A percentile compares a stretch with the other conserved stretches of the same genome.
Conservation (phyloP, 805 yeast species). For the Starmerella vaccinii region DNA sequence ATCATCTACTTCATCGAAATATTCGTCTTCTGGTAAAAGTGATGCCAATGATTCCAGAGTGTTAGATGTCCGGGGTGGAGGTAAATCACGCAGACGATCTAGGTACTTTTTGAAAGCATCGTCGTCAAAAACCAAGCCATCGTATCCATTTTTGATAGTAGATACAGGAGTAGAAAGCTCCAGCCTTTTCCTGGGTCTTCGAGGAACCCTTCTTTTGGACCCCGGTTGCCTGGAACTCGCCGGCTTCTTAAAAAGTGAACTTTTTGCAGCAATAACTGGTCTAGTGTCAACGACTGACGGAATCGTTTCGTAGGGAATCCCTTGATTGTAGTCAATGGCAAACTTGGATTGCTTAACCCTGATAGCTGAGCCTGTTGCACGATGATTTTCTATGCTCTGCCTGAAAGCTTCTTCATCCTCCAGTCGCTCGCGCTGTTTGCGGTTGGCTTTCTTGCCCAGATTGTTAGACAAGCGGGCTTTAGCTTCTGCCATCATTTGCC, state of each 20-base stretch:
- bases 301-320: neutral
- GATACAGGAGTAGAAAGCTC: neutral
- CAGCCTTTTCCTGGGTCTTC: slow-evolving; percentile 7
- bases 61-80: neutral
- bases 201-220: neutral
- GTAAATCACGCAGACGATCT: neutral
- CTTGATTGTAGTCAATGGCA: neutral
- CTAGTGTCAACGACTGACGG: neutral
- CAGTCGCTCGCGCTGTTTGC: slow-evolving; percentile 78
- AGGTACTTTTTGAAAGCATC: no score
- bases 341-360: neutral
- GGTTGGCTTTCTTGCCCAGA: slow-evolving; percentile 85
- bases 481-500: slow-evolving; percentile 92
- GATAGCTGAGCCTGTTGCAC: slow-evolving; percentile 5
- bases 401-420: slow-evolving; percentile 54
- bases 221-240: no score
- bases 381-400: slow-evolving; percentile 3
- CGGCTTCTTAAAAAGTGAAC: no score
- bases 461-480: slow-evolving; percentile 83
- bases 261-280: neutral
- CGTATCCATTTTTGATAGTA: neutral
- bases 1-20: neutral
- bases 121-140: no score
- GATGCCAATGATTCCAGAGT: neutral
- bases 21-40: neutral